Evolutionary conservation across 2,329 filamentous ascomycete genomes (phyloP).

Genomic region (Westerdykella sp.): DNA sequence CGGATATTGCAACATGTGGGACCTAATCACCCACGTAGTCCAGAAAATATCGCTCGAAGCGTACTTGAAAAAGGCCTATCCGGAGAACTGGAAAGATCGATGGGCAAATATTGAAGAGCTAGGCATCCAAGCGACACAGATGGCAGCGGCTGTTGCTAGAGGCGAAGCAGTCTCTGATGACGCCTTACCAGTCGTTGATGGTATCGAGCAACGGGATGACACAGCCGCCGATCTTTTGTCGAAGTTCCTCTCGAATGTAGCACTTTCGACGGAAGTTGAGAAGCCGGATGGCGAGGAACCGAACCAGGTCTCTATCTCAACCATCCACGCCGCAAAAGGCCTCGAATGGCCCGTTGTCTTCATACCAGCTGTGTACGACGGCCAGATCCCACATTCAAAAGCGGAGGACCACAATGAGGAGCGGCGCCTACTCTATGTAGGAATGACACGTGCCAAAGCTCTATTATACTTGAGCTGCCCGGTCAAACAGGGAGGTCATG

Average conservation of each 20-base stretch:
- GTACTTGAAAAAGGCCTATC: constrained; percentile 65
- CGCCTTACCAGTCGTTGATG: constrained; percentile 60
- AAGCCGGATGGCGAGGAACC: constrained; percentile 53
- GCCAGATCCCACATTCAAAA: constrained; percentile 82
- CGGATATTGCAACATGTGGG: constrained; percentile 34
- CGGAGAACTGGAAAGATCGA: constrained; percentile 58
- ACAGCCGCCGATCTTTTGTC: constrained; percentile 60
- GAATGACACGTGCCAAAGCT: constrained; percentile 88
- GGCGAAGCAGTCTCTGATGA: constrained; percentile 41
- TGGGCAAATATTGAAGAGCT: constrained; percentile 91
- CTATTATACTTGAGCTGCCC: constrained; percentile 82
- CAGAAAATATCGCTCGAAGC: constrained; percentile 65
- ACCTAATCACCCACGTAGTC: constrained; percentile 52
- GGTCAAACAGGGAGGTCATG: constrained; percentile 55
- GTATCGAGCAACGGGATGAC: constrained; percentile 55
- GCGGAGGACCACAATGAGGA: constrained; percentile 85
- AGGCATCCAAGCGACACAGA: constrained; percentile 70
- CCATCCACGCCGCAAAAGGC: constrained; percentile 92
- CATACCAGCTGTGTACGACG: constrained; percentile 81
- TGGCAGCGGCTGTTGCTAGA: constrained; percentile 45
- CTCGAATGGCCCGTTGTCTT: constrained; percentile 96
- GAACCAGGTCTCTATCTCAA: constrained; percentile 78
- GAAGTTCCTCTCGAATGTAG: constrained; percentile 82
- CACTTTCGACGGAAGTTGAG: constrained; percentile 74
- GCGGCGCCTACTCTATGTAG: constrained; percentile 82